Conservation (phyloP, 345 rosid genomes). For the Populus nigra region DNA sequence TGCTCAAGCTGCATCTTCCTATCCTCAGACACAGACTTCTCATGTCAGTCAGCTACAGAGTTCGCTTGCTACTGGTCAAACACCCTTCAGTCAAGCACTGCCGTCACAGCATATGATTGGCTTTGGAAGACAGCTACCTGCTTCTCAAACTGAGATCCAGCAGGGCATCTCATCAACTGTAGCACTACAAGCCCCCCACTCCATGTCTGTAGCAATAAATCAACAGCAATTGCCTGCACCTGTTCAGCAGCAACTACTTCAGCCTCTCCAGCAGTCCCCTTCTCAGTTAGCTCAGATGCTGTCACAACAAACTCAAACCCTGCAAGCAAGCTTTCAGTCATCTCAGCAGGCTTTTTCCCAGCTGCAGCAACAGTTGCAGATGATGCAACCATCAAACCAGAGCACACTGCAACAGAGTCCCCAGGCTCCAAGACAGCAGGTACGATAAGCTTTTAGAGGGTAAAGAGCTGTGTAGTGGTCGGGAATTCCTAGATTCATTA, state of each 20-base stretch:
- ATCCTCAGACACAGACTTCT: constrained; percentile 39
- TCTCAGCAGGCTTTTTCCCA: constrained; percentile 95
- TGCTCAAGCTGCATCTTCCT: constrained; percentile 41
- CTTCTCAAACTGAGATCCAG: constrained; percentile 54
- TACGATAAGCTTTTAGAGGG: constrained; percentile 15
- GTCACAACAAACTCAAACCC: constrained; percentile 82
- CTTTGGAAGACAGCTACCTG: constrained; percentile 47
- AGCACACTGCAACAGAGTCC: constrained; percentile 48
- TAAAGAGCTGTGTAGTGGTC: background rate
- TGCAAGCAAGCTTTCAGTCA: constrained; percentile 87
- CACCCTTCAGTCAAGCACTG: constrained; percentile 43
- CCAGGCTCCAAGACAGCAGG: constrained; percentile 73
- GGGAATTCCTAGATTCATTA: background rate
- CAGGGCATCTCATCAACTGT: constrained; percentile 45
- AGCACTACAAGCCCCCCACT: constrained; percentile 43
- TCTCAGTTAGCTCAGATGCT: constrained; percentile 88
- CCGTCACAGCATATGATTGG: constrained; percentile 50
- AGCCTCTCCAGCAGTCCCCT: constrained; percentile 78
- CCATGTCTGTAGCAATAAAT: constrained; percentile 42
- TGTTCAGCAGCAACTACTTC: constrained; percentile 56
- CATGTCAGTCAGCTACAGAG: constrained; percentile 32
- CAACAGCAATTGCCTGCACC: constrained; percentile 52
- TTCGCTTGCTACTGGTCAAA: constrained; percentile 37
- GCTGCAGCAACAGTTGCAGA: constrained; percentile 85
- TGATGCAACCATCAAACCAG: constrained; percentile 82